Evolutionary conservation across 805 yeast species (phyloP).

Genomic region (Candida fluviatilis): DNA sequence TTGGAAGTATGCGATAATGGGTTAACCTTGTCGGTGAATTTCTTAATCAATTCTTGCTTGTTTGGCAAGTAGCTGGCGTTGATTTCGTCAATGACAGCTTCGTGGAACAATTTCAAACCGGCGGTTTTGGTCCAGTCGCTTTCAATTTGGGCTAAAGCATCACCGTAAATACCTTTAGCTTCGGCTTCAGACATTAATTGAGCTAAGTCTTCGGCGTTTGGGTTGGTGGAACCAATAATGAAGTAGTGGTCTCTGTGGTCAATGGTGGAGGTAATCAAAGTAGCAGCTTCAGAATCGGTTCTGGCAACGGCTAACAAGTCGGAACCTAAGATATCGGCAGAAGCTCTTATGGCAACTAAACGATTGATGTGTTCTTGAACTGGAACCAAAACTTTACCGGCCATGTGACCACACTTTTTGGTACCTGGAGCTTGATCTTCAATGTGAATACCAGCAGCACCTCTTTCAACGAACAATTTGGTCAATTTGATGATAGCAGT

Average conservation of each 20-base stretch:
- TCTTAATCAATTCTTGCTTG: conserved; percentile 57
- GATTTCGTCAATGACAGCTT: conserved; percentile 85
- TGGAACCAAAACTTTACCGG: conserved; percentile 96
- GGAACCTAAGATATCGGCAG: conserved; percentile 90
- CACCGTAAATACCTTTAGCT: conserved; percentile 65
- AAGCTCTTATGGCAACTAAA: conserved; percentile 87
- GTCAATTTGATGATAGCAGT: conserved; percentile 95
- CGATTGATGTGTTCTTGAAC: conserved; percentile 97
- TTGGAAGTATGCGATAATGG: conserved; percentile 75
- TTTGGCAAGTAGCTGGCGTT: conserved; percentile 54
- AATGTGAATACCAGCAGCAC: conserved; percentile 98
- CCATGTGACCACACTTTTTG: conserved; percentile 99
- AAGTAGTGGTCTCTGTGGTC: conserved; percentile 94
- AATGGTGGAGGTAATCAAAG: conserved; percentile 87
- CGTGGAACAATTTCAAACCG: conserved; percentile 81
- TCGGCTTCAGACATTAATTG: conserved; percentile 82
- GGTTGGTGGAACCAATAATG: conserved; percentile 87
- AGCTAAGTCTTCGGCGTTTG: conserved; percentile 68
- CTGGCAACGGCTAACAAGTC: conserved; percentile 87
- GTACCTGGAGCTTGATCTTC: conserved; percentile 99
- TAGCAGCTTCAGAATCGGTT: conserved; percentile 97
- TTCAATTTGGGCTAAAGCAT: conserved; percentile 68
- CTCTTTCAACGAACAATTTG: conserved; percentile 93
- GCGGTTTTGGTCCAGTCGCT: conserved; percentile 79
- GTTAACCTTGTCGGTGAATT: conserved; percentile 64